Conservation (phyloP, 1,284 basidiomycete genomes). For the Malassezia arunalokei region DNA sequence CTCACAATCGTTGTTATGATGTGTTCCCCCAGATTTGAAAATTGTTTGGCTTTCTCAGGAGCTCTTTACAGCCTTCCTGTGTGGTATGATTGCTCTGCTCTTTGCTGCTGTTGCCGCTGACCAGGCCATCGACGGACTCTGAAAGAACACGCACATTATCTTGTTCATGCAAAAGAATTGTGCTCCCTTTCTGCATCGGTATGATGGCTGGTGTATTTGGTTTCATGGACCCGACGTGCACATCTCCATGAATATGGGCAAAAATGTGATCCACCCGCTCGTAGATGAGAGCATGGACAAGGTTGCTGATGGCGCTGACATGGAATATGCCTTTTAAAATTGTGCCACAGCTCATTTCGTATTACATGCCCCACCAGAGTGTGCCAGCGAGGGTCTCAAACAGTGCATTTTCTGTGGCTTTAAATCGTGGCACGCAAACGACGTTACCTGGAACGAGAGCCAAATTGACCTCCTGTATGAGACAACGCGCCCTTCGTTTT, state of each 20-base stretch:
- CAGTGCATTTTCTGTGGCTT: constrained; percentile 29
- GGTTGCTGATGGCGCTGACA: background rate
- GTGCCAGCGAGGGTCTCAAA: no score
- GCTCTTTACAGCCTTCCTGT: no score
- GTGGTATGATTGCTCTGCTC: no score
- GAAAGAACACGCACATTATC: constrained; percentile 16
- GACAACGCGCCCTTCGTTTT: no score
- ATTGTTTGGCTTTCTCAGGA: no score
- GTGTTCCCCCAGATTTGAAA: no score
- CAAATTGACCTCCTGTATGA: constrained; percentile 29
- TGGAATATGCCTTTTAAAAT: background rate
- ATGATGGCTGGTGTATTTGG: constrained; percentile 30
- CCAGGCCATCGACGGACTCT: background rate
- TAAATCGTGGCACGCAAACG: constrained; percentile 27
- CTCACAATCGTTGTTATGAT: no score
- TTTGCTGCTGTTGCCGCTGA: background rate
- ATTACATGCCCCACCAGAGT: constrained; percentile 25
- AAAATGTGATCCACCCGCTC: constrained; percentile 21
- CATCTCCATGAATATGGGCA: constrained; percentile 22
- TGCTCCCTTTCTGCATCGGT: constrained; percentile 34
- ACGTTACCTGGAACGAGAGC: constrained; percentile 26
- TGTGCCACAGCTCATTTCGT: constrained; percentile 24
- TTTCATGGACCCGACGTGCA: constrained; percentile 31
- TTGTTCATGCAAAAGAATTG: constrained; percentile 37
- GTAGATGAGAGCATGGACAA: constrained; percentile 14